Evolutionary conservation across 306 rosid species (phyloP), one percentile per base, ranked within the genome.

Genomic region (Sindora glabra): DNA sequence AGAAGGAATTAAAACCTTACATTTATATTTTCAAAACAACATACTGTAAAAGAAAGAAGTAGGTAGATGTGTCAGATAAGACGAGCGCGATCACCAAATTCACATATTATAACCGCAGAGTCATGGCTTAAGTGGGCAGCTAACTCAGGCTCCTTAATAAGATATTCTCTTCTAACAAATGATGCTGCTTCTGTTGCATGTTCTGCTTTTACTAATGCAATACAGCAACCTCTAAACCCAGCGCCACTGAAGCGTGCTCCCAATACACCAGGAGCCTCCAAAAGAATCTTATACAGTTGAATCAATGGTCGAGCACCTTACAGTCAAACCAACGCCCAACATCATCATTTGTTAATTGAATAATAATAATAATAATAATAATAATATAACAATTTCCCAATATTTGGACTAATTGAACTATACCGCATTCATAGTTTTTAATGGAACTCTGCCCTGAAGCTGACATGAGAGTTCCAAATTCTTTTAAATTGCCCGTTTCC

Each of bases 181-280:
- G 86, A 64, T 45, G 85, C 89, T 14, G 99, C 99, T 83, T 83
- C 89, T 5, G 50, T 49, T 3, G 89, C 96, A 56, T 23, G 69
- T 16, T 75, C 56, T 14, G 85, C 80, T 49, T 92, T 86, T 23
- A 92, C 96, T n/a, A 92, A 48, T 42, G 94, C 99, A 26, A 92
- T 44, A 37, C 99, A 92, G 62, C 96, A 92, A 4, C 99, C 99
- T 78, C 96, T 76, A 53, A 92, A 92, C 50, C 99, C 96, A 22
- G 99, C 99, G 14, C 99, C 99, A 25, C 96, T 89, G 68, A 92
- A 89, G 62, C 96, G 87, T 33, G 96, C 89, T 63, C 96, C 99
- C 59, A 70, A 77, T 8, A 88, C 88, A 23, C 96, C 98, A 8
- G 94, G 95, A 46, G 96, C 86, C 62, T 74, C 81, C 78, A 81